phyloP scores from a whole-genome alignment of 2,329 filamentous ascomycete species.

The Didymella keratinophila region DNA sequence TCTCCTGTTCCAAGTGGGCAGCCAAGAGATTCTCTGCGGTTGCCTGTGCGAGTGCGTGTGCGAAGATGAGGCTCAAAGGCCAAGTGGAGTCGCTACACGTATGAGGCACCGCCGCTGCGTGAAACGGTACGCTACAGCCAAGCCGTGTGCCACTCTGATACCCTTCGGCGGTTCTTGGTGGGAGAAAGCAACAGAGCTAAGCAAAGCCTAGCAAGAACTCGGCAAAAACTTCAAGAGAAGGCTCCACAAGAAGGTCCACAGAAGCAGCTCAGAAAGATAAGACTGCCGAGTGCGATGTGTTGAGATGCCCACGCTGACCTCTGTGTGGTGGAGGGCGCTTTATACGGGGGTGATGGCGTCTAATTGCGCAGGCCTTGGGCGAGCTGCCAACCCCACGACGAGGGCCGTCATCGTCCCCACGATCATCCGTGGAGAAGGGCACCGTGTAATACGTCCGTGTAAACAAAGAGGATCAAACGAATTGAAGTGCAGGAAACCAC shows the following conservation, averaged over 20 bases:
- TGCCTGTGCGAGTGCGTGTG: conserved; percentile 18
- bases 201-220: conserved; percentile 19
- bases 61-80: conserved; percentile 23
- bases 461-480: conserved; percentile 17
- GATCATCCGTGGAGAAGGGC: conserved; percentile 14
- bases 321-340: conserved; percentile 18
- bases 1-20: conserved; percentile 25
- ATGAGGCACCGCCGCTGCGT: conserved; percentile 31
- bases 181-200: conserved; percentile 19
- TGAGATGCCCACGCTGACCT: conserved; percentile 15
- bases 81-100: conserved; percentile 29
- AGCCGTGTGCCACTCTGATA: conserved; percentile 21
- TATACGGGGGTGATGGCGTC: conserved; percentile 5
- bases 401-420: conserved; percentile 10
- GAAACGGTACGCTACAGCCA: conserved; percentile 35
- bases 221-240: conserved; percentile 12
- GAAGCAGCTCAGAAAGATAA: conserved; percentile 16
- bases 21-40: conserved; percentile 21
- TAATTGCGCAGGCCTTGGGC: conserved; percentile 13
- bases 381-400: conserved; percentile 17
- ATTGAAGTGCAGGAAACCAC: conserved; percentile 14
- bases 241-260: conserved; percentile 19
- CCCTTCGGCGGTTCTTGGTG: conserved; percentile 19
- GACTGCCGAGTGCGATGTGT: conserved; percentile 14
- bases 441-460: conserved; percentile 7